phyloP scores from a whole-genome alignment of 441 rosid genomes.

The Rhodomyrtus psidioides region DNA sequence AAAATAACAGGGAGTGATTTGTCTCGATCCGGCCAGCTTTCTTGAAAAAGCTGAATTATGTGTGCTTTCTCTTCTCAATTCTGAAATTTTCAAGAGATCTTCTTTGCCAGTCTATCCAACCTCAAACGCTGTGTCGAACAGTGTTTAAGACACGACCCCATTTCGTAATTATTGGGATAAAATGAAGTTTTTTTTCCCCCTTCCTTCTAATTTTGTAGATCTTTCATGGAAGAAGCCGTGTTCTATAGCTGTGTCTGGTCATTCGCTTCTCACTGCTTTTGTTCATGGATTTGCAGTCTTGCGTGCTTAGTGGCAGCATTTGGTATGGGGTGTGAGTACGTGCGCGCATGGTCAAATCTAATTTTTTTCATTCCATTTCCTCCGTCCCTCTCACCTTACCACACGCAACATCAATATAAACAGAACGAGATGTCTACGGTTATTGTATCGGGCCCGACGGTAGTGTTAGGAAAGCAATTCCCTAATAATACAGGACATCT shows the following conservation, averaged over 20 bases:
- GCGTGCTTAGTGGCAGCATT: not conserved
- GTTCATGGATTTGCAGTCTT: not conserved
- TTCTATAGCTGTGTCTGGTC: not conserved
- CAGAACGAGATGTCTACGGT: too few species aligned
- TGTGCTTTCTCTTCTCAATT: not conserved
- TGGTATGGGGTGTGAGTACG: not conserved
- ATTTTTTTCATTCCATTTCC: not conserved
- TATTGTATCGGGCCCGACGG: rapidly evolving
- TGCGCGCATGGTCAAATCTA: not conserved
- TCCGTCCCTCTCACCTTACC: not conserved
- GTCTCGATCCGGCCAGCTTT: not conserved
- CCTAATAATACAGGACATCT: not conserved
- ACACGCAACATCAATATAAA: not conserved
- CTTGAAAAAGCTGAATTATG: not conserved
- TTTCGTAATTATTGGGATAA: not conserved
- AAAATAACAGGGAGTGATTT: not conserved
- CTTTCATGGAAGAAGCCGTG: not conserved
- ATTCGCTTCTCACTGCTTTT: not conserved
- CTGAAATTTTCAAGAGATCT: not conserved
- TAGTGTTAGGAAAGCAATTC: too few species aligned
- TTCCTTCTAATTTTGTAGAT: not conserved
- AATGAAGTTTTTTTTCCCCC: not conserved
- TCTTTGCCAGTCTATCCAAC: not conserved
- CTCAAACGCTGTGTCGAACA: not conserved
- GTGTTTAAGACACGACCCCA: not conserved